Base-by-base conservation (phyloP, 2,329 filamentous ascomycete species). In the Dothistroma septosporum region DNA sequence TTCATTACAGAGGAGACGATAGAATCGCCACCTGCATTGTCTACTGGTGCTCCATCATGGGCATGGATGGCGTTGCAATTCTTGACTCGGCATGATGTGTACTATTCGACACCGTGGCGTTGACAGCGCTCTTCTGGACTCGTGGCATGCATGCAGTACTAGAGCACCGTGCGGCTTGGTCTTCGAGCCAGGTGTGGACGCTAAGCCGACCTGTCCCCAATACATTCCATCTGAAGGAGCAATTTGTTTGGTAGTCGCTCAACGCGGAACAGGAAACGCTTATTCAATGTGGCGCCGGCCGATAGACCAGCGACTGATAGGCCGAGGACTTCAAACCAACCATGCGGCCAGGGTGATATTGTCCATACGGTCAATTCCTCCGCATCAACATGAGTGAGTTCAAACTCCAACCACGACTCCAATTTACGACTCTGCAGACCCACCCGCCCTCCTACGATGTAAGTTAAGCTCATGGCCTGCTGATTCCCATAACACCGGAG, bases 1-100 rank as follows among this genome's bases (percentile, higher is more conserved):
- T 64, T 74, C 64, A 49, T 54, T 65, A 24, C 64, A 66, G 55
- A 44, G 58, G 12, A 52, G 44, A 49, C 37, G 41, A 19, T 57
- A 46, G 49, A 28, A 35, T 35, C 49, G 31, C n/a, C 24, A 53
- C 11, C 11, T 53, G 49, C 24, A 32, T 53, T 33, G 28, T n/a
- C 16, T 53, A 11, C 16, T 53, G 16, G 49, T 24, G 9, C 24
- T 31, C 7, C 49, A 11, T 2, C 2, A 31, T 14, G 24, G 28
- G n/a, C 24, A 14, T 35, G 49, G 5, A 44, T 7, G 37, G 37
- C 37, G 37, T 44, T 44, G 37, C 12, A 19, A 19, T 44, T 44
- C 37, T 44, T 12, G 37, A n/a, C 12, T n/a, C 16, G 16, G 37
- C 16, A 44, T 44, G 37, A n/a, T 28, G 12, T 44, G 12, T 44